Percentiles rank a stretch among this genome's conserved stretches.
Conservation (phyloP, 495 filamentous ascomycete genomes). For the Aspergillus cristatus region DNA sequence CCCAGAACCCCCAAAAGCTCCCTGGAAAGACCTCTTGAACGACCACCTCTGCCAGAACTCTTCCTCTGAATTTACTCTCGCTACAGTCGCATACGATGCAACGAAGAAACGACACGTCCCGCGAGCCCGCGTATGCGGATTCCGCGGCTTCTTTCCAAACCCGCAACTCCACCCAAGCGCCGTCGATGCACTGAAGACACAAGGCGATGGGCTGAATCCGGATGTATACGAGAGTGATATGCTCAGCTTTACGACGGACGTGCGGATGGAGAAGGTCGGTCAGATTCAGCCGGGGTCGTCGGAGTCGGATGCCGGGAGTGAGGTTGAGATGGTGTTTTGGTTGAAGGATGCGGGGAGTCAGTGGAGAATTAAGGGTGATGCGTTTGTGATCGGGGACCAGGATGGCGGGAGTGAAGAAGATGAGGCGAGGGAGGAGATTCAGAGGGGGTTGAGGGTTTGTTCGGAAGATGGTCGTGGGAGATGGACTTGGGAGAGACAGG, state of each 20-base stretch:
- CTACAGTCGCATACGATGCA: constrained; percentile 47
- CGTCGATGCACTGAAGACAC: constrained; percentile 56
- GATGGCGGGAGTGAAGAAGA: constrained; percentile 41
- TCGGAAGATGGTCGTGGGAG: constrained; percentile 15
- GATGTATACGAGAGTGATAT: constrained; percentile 62
- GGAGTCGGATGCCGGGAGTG: constrained; percentile 37
- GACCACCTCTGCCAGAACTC: constrained; percentile 52
- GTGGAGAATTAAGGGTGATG: constrained; percentile 73
- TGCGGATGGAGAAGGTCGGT: constrained; percentile 69
- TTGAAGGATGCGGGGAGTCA: constrained; percentile 57
- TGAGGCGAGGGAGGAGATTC: constrained; percentile 34
- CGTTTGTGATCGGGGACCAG: constrained; percentile 60
- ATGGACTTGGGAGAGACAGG: constrained; percentile 66
- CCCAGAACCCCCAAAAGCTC: constrained; percentile 24
- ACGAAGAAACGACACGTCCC: constrained; percentile 34
- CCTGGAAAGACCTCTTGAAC: constrained; percentile 62
- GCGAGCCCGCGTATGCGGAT: constrained; percentile 57
- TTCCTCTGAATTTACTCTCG: constrained; percentile 61
- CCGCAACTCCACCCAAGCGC: constrained; percentile 40
- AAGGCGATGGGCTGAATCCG: constrained; percentile 48
- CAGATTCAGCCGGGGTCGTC: constrained; percentile 37
- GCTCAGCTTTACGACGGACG: constrained; percentile 77
- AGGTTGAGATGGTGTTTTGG: constrained; percentile 83
- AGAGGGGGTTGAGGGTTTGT: constrained; percentile 18
- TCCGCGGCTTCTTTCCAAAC: constrained; percentile 71